These are phyloP conservation scores for Jacaranda copaia DNA, from an alignment of 257 asterid genomes.

Conservation along the genomic window DNA sequence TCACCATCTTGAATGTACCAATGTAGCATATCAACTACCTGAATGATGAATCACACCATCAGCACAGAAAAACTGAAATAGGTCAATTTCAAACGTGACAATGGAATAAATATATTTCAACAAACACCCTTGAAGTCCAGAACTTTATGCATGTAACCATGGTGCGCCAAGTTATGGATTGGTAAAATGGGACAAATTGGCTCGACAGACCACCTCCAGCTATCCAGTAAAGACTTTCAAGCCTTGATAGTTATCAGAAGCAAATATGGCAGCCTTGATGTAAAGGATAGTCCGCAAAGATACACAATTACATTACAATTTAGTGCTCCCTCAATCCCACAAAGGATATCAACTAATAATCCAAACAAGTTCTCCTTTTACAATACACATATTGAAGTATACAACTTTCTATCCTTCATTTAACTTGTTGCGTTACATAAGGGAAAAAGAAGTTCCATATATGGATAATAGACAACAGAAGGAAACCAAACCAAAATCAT, in stretches of 20 bases:
- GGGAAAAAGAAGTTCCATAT: background rate
- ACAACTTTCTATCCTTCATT: background rate
- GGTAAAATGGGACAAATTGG: conserved; percentile 1
- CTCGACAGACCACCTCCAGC: too few relatives aligned
- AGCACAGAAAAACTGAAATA: conserved; percentile 22
- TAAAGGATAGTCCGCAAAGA: conserved; percentile 16
- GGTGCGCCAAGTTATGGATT: conserved; percentile 6
- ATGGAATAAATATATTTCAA: background rate
- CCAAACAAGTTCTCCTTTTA: background rate
- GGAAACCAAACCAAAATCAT: background rate
- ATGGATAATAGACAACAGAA: conserved; percentile 14
- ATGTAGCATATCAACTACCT: conserved; percentile 83
- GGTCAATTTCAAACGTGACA: conserved; percentile 22
- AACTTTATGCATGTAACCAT: background rate
- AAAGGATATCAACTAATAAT: background rate
- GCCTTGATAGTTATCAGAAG: background rate
- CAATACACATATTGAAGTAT: background rate
- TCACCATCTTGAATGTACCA: conserved; percentile 86
- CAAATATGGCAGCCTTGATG: conserved; percentile 19
- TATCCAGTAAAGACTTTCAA: background rate
- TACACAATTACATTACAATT: background rate
- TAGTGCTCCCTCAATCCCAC: background rate
- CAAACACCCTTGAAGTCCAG: conserved; percentile 16
- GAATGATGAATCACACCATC: conserved; percentile 46
- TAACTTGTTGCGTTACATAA: background rate